Base-by-base conservation (phyloP, 176 grass and related monocot species). In the Dactylis glomerata region DNA sequence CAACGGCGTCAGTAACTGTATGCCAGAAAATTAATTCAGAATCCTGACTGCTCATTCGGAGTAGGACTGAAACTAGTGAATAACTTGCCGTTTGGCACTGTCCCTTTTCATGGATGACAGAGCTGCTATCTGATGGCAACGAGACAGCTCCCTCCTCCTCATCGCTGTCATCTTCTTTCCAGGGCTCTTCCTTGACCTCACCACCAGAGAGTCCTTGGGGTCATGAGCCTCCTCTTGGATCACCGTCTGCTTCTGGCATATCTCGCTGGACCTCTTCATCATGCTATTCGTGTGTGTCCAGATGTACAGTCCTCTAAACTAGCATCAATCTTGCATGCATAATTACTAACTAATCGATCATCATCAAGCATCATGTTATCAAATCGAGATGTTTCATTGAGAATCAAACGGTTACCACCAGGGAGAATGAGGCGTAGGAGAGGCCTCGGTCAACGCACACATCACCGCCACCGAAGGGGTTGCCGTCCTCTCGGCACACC, bases 401-500 rank as follows among this genome's bases (percentile, higher is more conserved):
- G 59, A 1, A 8, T 11, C 1, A 4, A 2, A 30, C 30, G 10
- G 1, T 17, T 64, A 64, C 61, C 61, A 86, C 94, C 94, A 93
- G 93, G 49, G 94, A 96, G 68, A 96, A 96, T 11, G 94, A 96
- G 5, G 79, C 86, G 34, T 93, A 96, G 78, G 94, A 91, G 37
- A 93, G 87, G 27, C 88, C 94, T 19, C 66, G 81, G 27, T 59
- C 8, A 0, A 76, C 42, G 80, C 90, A 95, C 17, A 50, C 67
- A n/a, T 22, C 46, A 6, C 57, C 81, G 30, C 23, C 23, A 23
- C 57, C 57, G 28, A 96, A 96, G 5, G 84, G 94, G 52, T 93
- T 91, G 46, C 94, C 91, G 16, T 91, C 45, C 51, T 96, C 72
- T 0, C 68, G 70, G 76, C 94, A 96, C 47, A 93, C 78, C 1